Evolutionary conservation across 2,329 filamentous ascomycete species (phyloP).

Genomic region (Westerdykella sp.): DNA sequence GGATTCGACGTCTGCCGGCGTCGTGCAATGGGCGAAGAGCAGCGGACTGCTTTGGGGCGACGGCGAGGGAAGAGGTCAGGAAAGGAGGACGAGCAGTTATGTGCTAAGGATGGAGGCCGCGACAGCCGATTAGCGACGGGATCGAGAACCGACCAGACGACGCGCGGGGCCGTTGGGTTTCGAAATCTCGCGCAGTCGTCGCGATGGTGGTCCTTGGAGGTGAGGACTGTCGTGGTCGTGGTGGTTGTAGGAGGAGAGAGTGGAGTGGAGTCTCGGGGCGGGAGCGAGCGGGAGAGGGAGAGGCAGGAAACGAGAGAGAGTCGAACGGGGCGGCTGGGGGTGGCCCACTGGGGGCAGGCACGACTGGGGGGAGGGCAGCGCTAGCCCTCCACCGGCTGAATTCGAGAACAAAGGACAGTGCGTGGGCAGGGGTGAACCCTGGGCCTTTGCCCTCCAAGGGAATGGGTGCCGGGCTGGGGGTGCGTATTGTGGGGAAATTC

Average conservation of each 20-base stretch:
- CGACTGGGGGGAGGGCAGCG: not conserved
- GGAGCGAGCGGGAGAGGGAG: not conserved
- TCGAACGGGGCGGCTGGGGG: not conserved
- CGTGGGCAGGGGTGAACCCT: too few species aligned
- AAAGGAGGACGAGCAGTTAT: not conserved
- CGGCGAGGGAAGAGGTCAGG: too few species aligned
- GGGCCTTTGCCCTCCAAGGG: too few species aligned
- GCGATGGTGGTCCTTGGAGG: not conserved
- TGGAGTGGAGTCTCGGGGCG: not conserved
- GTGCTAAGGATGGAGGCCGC: not conserved
- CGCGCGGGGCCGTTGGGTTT: not conserved
- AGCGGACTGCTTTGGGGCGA: too few species aligned
- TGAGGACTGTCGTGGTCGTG: not conserved
- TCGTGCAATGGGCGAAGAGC: too few species aligned
- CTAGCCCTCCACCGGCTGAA: not conserved
- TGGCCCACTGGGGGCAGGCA: not conserved
- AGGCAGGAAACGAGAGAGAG: not conserved
- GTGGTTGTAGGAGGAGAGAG: not conserved
- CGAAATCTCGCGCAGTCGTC: not conserved
- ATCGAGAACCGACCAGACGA: not conserved
- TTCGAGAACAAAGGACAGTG: not conserved
- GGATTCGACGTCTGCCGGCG: too few species aligned
- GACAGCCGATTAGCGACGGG: not conserved
- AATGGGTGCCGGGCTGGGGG: too few species aligned
- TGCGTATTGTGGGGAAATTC: too few species aligned